Percentiles rank a stretch among this genome's conserved stretches.
Conservation (phyloP, 352 stramenopile species). For the Globisporangium heterothallicum region DNA sequence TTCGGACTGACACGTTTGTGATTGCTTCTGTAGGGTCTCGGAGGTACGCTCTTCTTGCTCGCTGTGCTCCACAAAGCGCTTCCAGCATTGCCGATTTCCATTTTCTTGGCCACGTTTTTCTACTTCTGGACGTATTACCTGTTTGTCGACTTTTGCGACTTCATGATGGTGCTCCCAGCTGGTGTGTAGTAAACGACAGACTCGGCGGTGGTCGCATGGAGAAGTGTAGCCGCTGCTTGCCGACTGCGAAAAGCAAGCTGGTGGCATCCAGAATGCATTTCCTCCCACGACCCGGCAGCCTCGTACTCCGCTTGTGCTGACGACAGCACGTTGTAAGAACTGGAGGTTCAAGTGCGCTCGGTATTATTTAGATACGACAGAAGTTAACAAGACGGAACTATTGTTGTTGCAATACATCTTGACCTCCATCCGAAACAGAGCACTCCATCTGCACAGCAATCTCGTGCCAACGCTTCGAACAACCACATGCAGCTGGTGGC, state of each 20-base stretch:
- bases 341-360: too few species aligned
- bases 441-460: too few species aligned
- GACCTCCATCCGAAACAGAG: too few species aligned
- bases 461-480: too few species aligned
- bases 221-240: neutral
- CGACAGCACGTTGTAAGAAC: too few species aligned
- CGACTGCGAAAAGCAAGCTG: neutral
- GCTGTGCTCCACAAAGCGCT: slow-evolving; percentile 92
- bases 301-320: too few species aligned
- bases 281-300: too few species aligned
- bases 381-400: too few species aligned
- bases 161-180: slow-evolving; percentile 64
- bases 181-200: slow-evolving; percentile 24
- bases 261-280: too few species aligned
- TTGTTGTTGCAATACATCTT: too few species aligned
- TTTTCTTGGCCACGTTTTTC: slow-evolving; percentile 78
- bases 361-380: too few species aligned
- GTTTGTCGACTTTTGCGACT: slow-evolving; percentile 81
- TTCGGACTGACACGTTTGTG: neutral
- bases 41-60: slow-evolving; percentile 93
- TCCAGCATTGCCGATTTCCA: slow-evolving; percentile 94
- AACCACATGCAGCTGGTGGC: too few species aligned
- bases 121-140: slow-evolving; percentile 83
- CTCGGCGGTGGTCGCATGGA: neutral
- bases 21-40: slow-evolving; percentile 66